Evolutionary conservation across 192 early-diverging fungal genomes (phyloP), one percentile per base, ranked within the genome.

Genomic region (Coemansia sp.): DNA sequence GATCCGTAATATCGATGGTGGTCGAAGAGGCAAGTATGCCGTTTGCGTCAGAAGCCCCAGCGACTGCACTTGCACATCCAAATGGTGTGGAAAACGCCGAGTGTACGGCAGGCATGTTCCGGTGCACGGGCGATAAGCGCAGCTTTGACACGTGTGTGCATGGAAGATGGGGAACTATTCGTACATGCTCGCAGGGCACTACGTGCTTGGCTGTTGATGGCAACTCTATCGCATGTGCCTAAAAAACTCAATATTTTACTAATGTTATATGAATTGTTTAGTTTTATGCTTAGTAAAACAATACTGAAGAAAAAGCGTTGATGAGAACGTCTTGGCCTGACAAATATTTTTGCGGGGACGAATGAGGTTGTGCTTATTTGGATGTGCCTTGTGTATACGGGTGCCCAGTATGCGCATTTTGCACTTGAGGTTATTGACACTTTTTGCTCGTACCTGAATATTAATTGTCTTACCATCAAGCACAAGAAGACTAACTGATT

Each of bases 391-490:
- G 83, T 65, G 5, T 84, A 87, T 60, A 78, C 88, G 2, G 75
- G 74, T 10, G 66, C 79, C 55, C 80, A 86, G 38, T 92, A 92
- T 72, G 75, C 82, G 20, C 86, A 88, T 57, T 92, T 92, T 71
- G 88, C 86, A 1, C 71, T 84, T 18, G 75, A 74, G 57, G 89
- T 92, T 53, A 86, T 92, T 54, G 80, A 87, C 52, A 85, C 89
- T 49, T 83, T 92, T 32, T 92, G 91, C 72, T 66, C 79, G 32
- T 88, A 85, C 68, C 83, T 92, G 55, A 88, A 92, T 62, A 92
- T 92, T 66, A 87, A 87, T 68, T 92, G 91, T 61, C 96, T 92
- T 47, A 85, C 86, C 38, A 92, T 92, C 69, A 92, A 92, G 74
- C 84, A 88, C 68, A 85, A 84, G 24, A 54, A 54, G 29, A 29